These are phyloP conservation scores for Ganoderma meredithae DNA, from an alignment of 1,284 basidiomycete species.

Conservation along the genomic window DNA sequence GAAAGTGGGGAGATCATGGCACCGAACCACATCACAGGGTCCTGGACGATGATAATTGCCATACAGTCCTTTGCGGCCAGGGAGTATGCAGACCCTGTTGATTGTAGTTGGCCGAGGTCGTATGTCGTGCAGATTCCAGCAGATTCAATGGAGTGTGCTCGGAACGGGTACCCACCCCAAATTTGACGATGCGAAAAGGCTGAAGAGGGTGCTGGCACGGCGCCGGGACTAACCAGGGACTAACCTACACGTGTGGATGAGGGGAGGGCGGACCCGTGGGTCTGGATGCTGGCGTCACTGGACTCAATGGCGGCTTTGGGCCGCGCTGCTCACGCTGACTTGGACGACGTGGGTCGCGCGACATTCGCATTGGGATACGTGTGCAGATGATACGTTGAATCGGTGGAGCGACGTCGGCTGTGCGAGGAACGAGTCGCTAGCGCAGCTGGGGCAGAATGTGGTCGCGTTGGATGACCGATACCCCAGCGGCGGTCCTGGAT, in stretches of 20 bases:
- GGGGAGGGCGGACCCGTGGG: background rate
- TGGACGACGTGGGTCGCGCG: slow-evolving; percentile 17
- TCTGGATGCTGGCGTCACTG: slow-evolving; percentile 2
- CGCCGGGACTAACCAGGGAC: background rate
- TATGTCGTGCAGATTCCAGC: background rate
- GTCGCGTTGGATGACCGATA: background rate
- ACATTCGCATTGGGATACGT: slow-evolving; percentile 19
- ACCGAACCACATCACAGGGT: slow-evolving; percentile 6
- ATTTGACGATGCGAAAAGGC: slow-evolving; percentile 28
- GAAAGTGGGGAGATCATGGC: slow-evolving; percentile 8
- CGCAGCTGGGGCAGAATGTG: background rate
- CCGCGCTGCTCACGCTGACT: slow-evolving; percentile 23
- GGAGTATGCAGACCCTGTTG: background rate
- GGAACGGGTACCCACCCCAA: slow-evolving; percentile 29
- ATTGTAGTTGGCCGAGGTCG: background rate
- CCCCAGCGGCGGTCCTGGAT: background rate
- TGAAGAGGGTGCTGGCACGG: slow-evolving; percentile 5
- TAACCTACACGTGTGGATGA: background rate
- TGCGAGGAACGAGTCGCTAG: background rate
- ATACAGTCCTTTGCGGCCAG: background rate
- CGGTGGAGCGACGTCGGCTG: slow-evolving; percentile 6
- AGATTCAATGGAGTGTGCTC: background rate
- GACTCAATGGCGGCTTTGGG: slow-evolving; percentile 5
- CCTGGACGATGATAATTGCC: slow-evolving; percentile 1
- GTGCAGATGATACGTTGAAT: background rate